Conservation (phyloP, 2,329 filamentous ascomycete species). For the Zopfia rhizophila region DNA sequence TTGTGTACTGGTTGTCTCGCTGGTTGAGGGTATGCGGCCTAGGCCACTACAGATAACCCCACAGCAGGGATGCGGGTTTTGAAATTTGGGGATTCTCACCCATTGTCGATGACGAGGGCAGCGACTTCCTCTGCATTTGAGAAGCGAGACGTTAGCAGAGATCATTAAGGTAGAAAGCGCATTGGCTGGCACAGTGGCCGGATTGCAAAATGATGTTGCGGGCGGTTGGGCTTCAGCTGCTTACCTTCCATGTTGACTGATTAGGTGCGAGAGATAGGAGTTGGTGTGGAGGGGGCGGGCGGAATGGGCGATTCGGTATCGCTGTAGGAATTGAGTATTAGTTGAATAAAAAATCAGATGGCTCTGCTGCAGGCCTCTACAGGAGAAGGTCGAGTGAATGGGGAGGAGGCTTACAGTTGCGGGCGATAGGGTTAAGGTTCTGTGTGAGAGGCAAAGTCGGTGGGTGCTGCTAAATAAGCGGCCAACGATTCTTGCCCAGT, state of each 20-base stretch:
- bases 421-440: conserved; percentile 46
- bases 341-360: conserved; percentile 33
- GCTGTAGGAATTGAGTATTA: conserved; percentile 45
- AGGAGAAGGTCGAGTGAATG: conserved; percentile 27
- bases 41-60: conserved; percentile 44
- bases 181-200: conserved; percentile 17
- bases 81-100: conserved; percentile 75
- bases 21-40: conserved; percentile 32
- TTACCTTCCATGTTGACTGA: conserved; percentile 73
- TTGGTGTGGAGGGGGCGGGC: conserved; percentile 40
- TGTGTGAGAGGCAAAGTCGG: conserved; percentile 53
- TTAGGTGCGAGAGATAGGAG: conserved; percentile 50
- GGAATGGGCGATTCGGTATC: conserved; percentile 41
- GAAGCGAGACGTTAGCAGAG: conserved; percentile 46
- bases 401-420: conserved; percentile 47
- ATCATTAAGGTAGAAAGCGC: conserved; percentile 41
- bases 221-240: conserved; percentile 57
- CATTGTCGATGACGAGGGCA: conserved; percentile 99
- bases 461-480: conserved; percentile 56
- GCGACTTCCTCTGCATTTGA: conserved; percentile 92
- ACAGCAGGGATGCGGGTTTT: conserved; percentile 49
- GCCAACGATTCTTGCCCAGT: conserved; percentile 51
- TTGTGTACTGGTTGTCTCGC: conserved; percentile 33
- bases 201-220: conserved; percentile 29
- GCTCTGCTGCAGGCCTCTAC: conserved; percentile 14